These are phyloP conservation scores for Wallacemonas sp. DNA, from an alignment of 208 protist genomes.

Conservation along the genomic window DNA sequence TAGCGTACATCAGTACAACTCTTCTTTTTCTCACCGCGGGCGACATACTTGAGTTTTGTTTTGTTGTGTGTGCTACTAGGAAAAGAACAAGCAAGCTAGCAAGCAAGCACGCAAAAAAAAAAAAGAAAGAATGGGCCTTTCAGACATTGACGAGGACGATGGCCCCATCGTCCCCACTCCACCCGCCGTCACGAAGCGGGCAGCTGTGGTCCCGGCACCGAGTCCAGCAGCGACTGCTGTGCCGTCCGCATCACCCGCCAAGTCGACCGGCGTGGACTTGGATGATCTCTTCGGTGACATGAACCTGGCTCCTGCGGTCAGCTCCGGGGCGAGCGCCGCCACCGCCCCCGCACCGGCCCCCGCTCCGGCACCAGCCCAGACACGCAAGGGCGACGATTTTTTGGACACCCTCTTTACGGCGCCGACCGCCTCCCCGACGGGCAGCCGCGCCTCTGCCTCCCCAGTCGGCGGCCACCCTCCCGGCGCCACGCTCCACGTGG, in stretches of 20 bases:
- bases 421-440: not conserved
- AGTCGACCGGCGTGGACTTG: constrained; percentile 25
- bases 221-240: not conserved
- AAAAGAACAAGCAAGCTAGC: too few species aligned
- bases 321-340: constrained; percentile 4
- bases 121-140: constrained; percentile 88
- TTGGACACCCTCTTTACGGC: constrained; percentile 41
- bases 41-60: too few species aligned
- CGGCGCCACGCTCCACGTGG: constrained; percentile 31
- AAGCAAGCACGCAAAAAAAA: too few species aligned
- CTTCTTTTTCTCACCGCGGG: too few species aligned
- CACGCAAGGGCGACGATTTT: constrained; percentile 13
- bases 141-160: constrained; percentile 82
- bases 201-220: not conserved
- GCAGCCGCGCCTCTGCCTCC: not conserved
- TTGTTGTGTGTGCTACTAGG: constrained; percentile 14
- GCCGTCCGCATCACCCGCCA: not conserved
- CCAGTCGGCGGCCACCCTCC: not conserved
- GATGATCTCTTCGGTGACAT: constrained; percentile 72
- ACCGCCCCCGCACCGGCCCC: not conserved
- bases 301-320: constrained; percentile 16
- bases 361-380: not conserved
- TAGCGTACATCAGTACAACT: too few species aligned
- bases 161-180: constrained; percentile 8
- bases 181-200: constrained; percentile 10